A percentile compares a stretch with the other conserved stretches of the same genome.
phyloP scores from a whole-genome alignment of 208 protist species.

The Histomonas meleagridis region DNA sequence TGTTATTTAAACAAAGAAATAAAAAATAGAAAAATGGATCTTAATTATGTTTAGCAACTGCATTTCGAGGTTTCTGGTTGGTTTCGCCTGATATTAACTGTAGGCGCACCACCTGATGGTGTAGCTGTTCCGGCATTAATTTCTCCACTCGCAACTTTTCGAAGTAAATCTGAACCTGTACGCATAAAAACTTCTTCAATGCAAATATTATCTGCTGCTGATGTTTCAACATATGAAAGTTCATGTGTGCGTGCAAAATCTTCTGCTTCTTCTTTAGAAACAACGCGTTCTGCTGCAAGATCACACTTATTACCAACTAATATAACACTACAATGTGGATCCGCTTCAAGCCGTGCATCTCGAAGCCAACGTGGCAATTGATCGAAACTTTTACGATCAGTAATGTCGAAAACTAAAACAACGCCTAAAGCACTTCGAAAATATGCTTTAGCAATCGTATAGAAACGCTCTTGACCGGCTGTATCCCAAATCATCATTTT shows the following conservation, averaged over 20 bases:
- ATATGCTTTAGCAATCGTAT: slow-evolving; percentile 32
- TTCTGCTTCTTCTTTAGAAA: slow-evolving; percentile 39
- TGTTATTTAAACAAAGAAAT: too few relatives aligned
- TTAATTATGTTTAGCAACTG: too few relatives aligned
- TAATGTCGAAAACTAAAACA: slow-evolving; percentile 35
- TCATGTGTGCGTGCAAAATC: slow-evolving; percentile 32
- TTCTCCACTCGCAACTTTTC: not conserved
- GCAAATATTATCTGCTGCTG: not conserved
- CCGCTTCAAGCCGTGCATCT: not conserved
- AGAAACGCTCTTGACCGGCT: slow-evolving; percentile 33
- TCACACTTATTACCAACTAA: slow-evolving; percentile 37
- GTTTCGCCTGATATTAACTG: not conserved
- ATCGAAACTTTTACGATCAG: slow-evolving; percentile 19
- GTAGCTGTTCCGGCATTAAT: not conserved
- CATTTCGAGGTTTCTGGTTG: too few relatives aligned
- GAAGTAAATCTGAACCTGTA: not conserved
- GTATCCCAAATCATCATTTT: slow-evolving; percentile 39
- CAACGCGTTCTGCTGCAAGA: slow-evolving; percentile 1
- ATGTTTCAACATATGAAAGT: slow-evolving; percentile 30
- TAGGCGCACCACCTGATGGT: not conserved
- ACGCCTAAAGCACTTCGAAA: not conserved
- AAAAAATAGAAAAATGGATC: too few relatives aligned
- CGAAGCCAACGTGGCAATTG: slow-evolving; percentile 22
- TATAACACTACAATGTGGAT: slow-evolving; percentile 33
- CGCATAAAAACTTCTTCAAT: slow-evolving; percentile 27